Evolutionary conservation across 2,329 filamentous ascomycete species (phyloP), one percentile per base, ranked within the genome.

Genomic region (Helicocarpus griseus): DNA sequence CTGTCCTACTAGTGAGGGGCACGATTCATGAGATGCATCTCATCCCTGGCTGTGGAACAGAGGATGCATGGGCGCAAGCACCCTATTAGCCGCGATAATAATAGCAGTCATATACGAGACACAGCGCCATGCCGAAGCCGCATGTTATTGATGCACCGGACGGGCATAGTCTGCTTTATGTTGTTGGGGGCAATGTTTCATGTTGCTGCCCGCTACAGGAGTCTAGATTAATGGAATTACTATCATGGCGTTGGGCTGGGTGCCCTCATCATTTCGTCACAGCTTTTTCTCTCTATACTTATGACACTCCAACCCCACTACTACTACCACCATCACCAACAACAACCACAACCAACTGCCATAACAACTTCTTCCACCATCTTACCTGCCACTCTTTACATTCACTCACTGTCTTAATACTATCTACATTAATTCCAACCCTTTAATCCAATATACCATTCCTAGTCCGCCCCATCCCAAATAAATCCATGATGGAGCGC

Each of bases 401-500:
- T n/a, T n/a, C n/a, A n/a, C n/a, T n/a, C n/a, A n/a, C n/a, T n/a
- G n/a, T 29, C 24, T 19, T 21, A 43, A n/a, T 50, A 28, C 38
- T 19, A n/a, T n/a, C n/a, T n/a, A n/a, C n/a, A n/a, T n/a, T n/a
- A n/a, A n/a, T n/a, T n/a, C n/a, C n/a, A n/a, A n/a, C n/a, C n/a
- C n/a, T n/a, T 24, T 5, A 22, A 26, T 26, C 19, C 45, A 5
- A 17, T n/a, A 14, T 43, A 28, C 21, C 43, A 9, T 5, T 6
- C 9, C 8, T 19, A 19, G 26, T 31, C 6, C 21, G 11, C 22
- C 22, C 19, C 11, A 11, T 6, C 28, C 28, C 29, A 24, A 33
- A n/a, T 28, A 8, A 31, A 13, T 31, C 17, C 13, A 86, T 86
- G 80, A 86, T 94, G 72, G 89, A 95, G 65, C 85, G 90, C 67